Conservation (phyloP, 495 filamentous ascomycete genomes). For the Penicillium ucsense region DNA sequence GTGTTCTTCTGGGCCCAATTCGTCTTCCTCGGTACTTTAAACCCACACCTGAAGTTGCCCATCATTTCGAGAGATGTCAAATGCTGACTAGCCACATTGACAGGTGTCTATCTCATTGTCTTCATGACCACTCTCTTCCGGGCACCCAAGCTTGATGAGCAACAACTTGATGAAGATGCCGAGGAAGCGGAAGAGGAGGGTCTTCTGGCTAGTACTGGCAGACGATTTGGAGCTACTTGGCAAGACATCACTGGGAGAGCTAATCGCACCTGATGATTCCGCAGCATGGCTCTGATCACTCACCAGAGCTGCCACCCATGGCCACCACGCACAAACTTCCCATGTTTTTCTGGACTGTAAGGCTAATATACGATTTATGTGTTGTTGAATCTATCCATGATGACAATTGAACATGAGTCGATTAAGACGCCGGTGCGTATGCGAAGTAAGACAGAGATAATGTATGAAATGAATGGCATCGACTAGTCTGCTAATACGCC, state of each 20-base stretch:
- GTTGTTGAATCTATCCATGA: no score
- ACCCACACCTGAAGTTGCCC: neutral
- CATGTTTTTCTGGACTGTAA: no score
- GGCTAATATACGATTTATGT: neutral
- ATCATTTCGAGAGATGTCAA: neutral
- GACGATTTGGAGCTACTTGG: conserved; percentile 77
- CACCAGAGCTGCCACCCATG: no score
- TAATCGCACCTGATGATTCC: conserved; percentile 9
- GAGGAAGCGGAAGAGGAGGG: conserved; percentile 95
- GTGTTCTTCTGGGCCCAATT: conserved; percentile 95
- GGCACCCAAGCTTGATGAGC: conserved; percentile 64
- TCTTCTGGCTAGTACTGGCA: conserved; percentile 67
- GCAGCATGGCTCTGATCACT: no score
- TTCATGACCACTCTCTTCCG: conserved; percentile 68
- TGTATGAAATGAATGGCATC: no score
- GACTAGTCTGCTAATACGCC: no score
- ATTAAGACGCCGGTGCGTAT: no score
- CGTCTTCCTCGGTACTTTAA: conserved; percentile 59
- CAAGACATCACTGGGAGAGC: conserved; percentile 65
- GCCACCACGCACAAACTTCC: no score
- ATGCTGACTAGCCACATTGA: neutral
- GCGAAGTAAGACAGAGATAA: no score
- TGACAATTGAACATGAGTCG: no score
- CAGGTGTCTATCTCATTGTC: conserved; percentile 66
- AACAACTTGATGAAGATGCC: conserved; percentile 73